Conservation (phyloP, 2,329 filamentous ascomycete species). For the Penicillium sp. region DNA sequence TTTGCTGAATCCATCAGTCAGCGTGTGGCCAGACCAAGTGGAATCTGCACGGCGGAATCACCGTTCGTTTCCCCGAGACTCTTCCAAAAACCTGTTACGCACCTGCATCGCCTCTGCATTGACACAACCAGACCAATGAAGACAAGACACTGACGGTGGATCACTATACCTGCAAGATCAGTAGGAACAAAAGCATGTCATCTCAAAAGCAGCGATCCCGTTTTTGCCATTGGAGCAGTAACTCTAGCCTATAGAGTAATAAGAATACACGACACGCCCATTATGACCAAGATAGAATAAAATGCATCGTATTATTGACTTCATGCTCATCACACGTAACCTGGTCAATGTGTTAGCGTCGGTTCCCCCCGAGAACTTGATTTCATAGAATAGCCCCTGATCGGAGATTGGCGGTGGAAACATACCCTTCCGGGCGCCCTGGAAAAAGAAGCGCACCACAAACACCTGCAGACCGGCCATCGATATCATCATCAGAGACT, state of each 20-base stretch:
- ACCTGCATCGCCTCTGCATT: background rate
- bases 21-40: background rate
- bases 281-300: conserved; percentile 10
- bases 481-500: conserved; percentile 83
- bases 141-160: background rate
- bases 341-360: conserved; percentile 19
- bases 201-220: background rate
- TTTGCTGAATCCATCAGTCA: background rate
- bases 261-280: conserved; percentile 11
- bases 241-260: conserved; percentile 15
- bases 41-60: background rate
- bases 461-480: conserved; percentile 98
- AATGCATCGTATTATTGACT: conserved; percentile 31
- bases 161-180: background rate
- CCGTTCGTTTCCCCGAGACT: background rate
- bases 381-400: background rate
- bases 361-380: background rate
- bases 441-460: conserved; percentile 98
- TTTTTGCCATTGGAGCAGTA: conserved; percentile 8
- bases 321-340: conserved; percentile 40
- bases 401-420: conserved; percentile 8
- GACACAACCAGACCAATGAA: background rate
- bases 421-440: conserved; percentile 69
- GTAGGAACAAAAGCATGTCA: conserved; percentile 1
- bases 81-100: background rate